Conservation (phyloP, 768 basidiomycete species). For the Pleurotus ostreatus region DNA sequence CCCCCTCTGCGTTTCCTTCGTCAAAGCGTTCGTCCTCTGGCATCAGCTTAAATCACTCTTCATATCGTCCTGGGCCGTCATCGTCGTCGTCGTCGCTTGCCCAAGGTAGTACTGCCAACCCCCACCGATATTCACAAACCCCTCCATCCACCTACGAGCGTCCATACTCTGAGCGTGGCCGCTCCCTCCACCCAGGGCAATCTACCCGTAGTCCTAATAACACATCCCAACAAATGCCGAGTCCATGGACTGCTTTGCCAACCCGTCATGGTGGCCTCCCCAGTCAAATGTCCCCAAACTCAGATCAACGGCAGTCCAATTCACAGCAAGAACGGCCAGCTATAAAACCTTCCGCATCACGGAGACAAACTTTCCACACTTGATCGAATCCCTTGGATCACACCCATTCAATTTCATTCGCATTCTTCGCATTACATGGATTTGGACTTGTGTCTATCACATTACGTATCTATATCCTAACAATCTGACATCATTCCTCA, state of each 20-base stretch:
- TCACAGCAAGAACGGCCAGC: background rate
- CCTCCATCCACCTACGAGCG: constrained; percentile 2
- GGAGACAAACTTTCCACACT: background rate
- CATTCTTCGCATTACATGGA: constrained; percentile 6
- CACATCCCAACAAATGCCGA: background rate
- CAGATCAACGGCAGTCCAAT: background rate
- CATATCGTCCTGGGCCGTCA: background rate
- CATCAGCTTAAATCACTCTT: background rate
- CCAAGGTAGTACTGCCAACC: background rate
- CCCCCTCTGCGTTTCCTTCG: background rate
- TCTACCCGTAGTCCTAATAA: background rate
- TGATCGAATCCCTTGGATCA: background rate
- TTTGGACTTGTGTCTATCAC: constrained; percentile 3
- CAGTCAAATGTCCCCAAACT: background rate
- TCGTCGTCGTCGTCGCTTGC: constrained; percentile 1
- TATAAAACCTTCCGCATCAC: background rate
- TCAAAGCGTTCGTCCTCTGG: constrained; percentile 3
- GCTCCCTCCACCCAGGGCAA: background rate
- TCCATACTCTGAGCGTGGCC: background rate
- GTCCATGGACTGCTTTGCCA: constrained; percentile 4
- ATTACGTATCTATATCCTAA: constrained; percentile 8
- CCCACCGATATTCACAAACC: background rate
- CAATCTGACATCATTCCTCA: background rate
- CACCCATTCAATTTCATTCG: background rate
- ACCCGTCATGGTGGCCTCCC: background rate